Conservation (phyloP, 768 basidiomycete genomes). For the Phaffia tasmanica region DNA sequence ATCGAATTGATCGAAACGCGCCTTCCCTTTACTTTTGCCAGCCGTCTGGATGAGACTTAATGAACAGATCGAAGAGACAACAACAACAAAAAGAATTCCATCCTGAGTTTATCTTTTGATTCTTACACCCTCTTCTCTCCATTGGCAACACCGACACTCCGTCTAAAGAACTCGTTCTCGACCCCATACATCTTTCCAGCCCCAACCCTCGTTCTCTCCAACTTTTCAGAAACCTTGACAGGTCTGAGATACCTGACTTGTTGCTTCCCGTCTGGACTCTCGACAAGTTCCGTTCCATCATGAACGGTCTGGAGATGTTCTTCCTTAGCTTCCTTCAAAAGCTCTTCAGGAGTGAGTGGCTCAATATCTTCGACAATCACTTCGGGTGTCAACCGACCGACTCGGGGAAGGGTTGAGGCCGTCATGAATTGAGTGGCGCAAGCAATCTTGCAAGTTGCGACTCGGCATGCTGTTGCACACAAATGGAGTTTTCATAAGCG, state of each 20-base stretch:
- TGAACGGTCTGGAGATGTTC: neutral
- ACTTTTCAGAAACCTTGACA: neutral
- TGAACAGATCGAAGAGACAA: no score
- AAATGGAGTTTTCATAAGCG: neutral
- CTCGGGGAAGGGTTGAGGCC: constrained; percentile 6
- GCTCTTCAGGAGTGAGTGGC: constrained; percentile 11
- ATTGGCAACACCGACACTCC: neutral
- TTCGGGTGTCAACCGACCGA: neutral
- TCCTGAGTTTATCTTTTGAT: no score
- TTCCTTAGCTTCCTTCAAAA: constrained; percentile 4
- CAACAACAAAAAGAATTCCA: no score
- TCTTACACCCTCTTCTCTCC: no score
- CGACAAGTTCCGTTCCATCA: no score
- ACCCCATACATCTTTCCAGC: neutral
- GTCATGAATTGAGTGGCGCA: constrained; percentile 16
- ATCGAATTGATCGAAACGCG: no score
- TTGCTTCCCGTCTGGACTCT: no score
- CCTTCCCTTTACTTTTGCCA: no score
- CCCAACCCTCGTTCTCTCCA: neutral
- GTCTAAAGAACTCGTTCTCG: neutral
- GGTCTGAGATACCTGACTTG: no score
- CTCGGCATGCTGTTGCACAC: neutral
- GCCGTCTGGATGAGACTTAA: no score
- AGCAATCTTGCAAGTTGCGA: constrained; percentile 12
- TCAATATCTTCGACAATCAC: constrained; percentile 3